A percentile compares a stretch with the other conserved stretches of the same genome.
Conservation (phyloP, 2,329 filamentous ascomycete genomes). For the Talaromyces albobiverticillius region DNA sequence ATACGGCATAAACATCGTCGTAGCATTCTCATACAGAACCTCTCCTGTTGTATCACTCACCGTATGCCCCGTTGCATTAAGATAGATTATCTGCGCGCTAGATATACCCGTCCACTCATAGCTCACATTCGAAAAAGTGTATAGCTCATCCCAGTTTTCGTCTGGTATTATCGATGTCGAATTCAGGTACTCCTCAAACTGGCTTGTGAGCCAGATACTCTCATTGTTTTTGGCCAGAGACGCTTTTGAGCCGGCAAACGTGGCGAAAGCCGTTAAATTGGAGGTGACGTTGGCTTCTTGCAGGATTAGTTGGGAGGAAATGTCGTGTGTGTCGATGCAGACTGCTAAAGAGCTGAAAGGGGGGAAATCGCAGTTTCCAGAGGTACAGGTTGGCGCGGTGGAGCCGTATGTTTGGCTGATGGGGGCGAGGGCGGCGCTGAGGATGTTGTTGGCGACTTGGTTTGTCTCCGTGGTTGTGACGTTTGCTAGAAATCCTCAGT, state of each 20-base stretch:
- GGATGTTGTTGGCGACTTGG: not conserved
- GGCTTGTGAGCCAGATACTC: too few species aligned
- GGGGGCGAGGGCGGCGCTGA: not conserved
- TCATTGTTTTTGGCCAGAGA: too few species aligned
- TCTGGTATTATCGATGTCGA: too few species aligned
- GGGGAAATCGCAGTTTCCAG: conserved; percentile 4
- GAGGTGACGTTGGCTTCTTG: not conserved
- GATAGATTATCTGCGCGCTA: not conserved
- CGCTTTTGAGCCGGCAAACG: too few species aligned
- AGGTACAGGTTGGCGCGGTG: not conserved
- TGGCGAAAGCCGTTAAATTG: not conserved
- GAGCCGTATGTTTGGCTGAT: not conserved
- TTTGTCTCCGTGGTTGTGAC: too few species aligned
- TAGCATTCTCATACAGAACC: too few species aligned
- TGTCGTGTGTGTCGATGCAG: not conserved
- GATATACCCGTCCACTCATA: not conserved
- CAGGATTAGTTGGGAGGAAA: not conserved
- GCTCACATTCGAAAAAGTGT: not conserved
- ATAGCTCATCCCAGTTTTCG: not conserved
- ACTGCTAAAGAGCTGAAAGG: not conserved
- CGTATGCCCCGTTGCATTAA: not conserved
- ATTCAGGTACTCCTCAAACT: too few species aligned
- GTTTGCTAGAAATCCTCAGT: not conserved
- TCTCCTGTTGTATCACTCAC: too few species aligned
- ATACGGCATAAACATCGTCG: too few species aligned